These are phyloP conservation scores for Rhynchospora pubera DNA, from an alignment of 176 grass and related monocot species.

Conservation along the genomic window DNA sequence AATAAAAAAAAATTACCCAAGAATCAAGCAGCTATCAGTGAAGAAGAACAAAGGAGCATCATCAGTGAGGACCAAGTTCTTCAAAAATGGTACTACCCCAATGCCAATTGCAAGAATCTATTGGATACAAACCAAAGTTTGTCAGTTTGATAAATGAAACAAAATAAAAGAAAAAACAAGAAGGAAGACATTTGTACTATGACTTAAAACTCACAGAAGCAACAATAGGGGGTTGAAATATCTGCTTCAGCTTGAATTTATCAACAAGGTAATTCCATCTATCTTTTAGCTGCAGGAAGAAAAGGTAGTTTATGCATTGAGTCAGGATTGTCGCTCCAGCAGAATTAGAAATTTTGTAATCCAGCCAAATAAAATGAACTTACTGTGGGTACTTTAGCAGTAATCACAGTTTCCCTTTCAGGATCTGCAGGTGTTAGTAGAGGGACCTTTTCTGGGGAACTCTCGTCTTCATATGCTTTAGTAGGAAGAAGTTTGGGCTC, in stretches of 20 bases:
- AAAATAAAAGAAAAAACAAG: neutral
- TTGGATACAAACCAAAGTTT: neutral
- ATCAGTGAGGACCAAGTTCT: conserved; percentile 79
- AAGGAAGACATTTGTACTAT: conserved; percentile 25
- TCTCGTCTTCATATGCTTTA: conserved; percentile 3
- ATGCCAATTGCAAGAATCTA: conserved; percentile 75
- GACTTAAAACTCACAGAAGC: conserved; percentile 60
- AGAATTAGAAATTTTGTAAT: neutral
- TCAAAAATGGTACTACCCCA: conserved; percentile 72
- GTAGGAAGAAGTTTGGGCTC: conserved; percentile 44
- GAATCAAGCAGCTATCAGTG: conserved; percentile 98
- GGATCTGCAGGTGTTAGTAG: conserved; percentile 24
- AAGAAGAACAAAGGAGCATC: conserved; percentile 97
- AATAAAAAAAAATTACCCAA: conserved; percentile 47
- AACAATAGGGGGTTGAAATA: conserved; percentile 75
- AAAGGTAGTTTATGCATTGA: neutral
- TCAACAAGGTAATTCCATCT: conserved; percentile 27
- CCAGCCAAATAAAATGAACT: neutral
- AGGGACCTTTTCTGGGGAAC: conserved; percentile 28
- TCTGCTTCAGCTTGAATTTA: conserved; percentile 60
- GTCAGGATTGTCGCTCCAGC: neutral
- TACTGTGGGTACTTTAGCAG: conserved; percentile 30
- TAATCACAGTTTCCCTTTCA: neutral
- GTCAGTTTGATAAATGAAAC: conserved; percentile 26
- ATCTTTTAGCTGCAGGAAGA: conserved; percentile 16